Percentiles rank a stretch among this genome's conserved stretches.
These are phyloP conservation scores for Chaetoscypha palmicola DNA, from an alignment of 2,329 filamentous ascomycete genomes.

Conservation along the genomic window DNA sequence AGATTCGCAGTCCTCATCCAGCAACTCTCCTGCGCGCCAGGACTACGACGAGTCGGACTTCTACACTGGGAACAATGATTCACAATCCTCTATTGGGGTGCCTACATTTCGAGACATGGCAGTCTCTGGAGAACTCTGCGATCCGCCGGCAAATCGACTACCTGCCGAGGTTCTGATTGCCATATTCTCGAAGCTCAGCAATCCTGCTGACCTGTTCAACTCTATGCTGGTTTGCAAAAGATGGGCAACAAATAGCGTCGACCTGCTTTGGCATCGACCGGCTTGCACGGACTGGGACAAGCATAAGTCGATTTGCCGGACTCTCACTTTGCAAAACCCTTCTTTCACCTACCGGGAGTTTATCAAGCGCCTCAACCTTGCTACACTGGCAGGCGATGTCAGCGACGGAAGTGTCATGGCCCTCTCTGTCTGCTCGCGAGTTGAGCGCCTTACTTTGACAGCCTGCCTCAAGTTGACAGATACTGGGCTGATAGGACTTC, in stretches of 20 bases:
- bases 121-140: conserved; percentile 58
- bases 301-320: conserved; percentile 71
- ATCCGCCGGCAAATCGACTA: conserved; percentile 74
- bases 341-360: conserved; percentile 87
- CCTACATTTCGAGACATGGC: conserved; percentile 70
- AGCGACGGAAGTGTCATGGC: conserved; percentile 86
- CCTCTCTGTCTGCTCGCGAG: conserved; percentile 75
- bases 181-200: conserved; percentile 79
- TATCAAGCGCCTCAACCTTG: conserved; percentile 86
- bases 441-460: conserved; percentile 88
- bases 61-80: conserved; percentile 83
- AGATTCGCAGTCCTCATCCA: conserved; percentile 42
- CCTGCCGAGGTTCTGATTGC: conserved; percentile 93
- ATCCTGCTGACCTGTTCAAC: conserved; percentile 68
- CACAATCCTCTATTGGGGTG: conserved; percentile 81
- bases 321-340: conserved; percentile 63
- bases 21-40: conserved; percentile 66
- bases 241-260: conserved; percentile 89
- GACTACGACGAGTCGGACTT: conserved; percentile 93
- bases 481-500: conserved; percentile 68
- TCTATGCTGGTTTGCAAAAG: conserved; percentile 92
- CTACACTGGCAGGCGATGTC: conserved; percentile 64
- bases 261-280: conserved; percentile 89
- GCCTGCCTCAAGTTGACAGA: conserved; percentile 84
- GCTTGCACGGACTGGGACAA: conserved; percentile 82